Conservation (phyloP, 306 rosid genomes). For the Inga laurina region DNA sequence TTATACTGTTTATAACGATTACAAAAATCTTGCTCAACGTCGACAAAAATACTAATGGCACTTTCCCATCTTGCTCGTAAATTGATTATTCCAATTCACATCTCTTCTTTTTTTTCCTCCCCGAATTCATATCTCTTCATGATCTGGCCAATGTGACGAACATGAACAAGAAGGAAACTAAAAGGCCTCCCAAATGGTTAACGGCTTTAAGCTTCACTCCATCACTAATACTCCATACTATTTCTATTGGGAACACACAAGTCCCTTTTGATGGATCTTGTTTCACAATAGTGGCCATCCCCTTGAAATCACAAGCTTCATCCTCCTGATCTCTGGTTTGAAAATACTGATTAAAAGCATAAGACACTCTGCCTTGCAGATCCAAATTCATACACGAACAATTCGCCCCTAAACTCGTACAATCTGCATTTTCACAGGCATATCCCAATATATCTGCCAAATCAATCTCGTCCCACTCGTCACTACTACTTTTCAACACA, state of each 20-base stretch:
- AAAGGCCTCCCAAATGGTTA: neutral
- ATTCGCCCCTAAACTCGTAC: constrained; percentile 47
- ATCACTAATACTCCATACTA: constrained; percentile 13
- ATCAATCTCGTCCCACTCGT: neutral
- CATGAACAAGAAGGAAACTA: constrained; percentile 34
- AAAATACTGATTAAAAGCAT: constrained; percentile 66
- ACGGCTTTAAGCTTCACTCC: constrained; percentile 38
- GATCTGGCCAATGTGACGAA: constrained; percentile 21
- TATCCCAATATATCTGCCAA: constrained; percentile 7
- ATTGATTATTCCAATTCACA: too few relatives aligned
- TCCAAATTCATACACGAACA: constrained; percentile 50
- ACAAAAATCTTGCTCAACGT: too few relatives aligned
- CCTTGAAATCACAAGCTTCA: constrained; percentile 57
- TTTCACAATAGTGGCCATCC: constrained; percentile 43
- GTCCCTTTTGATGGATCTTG: constrained; percentile 41
- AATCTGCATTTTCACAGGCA: constrained; percentile 64
- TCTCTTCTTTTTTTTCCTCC: too few relatives aligned
- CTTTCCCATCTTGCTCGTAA: too few relatives aligned
- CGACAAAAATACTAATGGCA: too few relatives aligned
- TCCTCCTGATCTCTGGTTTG: constrained; percentile 65
- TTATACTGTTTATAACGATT: too few relatives aligned
- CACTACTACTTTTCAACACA: constrained; percentile 14
- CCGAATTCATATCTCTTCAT: neutral
- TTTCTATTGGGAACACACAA: constrained; percentile 58
- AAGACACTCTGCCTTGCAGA: constrained; percentile 36